Base-by-base conservation (phyloP, 345 rosid species). In the Eucalyptus pauciflora region DNA sequence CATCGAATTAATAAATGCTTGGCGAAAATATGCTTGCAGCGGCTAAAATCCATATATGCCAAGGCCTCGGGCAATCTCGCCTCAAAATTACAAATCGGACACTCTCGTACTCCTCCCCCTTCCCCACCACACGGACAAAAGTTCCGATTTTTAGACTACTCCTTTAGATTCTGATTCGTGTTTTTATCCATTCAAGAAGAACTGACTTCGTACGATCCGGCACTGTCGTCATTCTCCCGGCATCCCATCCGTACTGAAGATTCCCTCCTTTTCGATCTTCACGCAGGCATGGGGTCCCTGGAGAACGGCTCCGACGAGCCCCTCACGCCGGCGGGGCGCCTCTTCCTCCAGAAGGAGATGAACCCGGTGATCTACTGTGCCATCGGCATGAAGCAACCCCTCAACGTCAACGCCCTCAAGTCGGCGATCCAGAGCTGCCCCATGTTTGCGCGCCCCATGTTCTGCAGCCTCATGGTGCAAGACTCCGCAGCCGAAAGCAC, bases 281-380 rank as follows among this genome's bases (percentile, higher is more conserved):
- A 10, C n/a, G 64, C 13, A 25, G 64, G 29, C 13, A 58, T 58
- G n/a, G n/a, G n/a, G n/a, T 58, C 14, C 6, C 64, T 4, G n/a
- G 64, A 58, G n/a, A 58, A 10, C 69, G 88, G 91, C 29, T 15
- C 64, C 80, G 93, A 89, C 87, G 94, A 95, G 90, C 95, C 96
- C 4, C 48, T 94, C 62, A 92, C 96, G 7, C 97, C 96, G 1
- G 91, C 93, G 16, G 96, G 96, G 27, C 88, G 96, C 25, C 89
- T 94, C 27, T 94, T 95, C 88, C 90, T 94, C 86, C 94, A 85
- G 90, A 94, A 95, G 6, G 92, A 91, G 24, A 67, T 91, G 90
- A 71, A 91, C 92, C 91, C 90, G 8, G 86, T 95, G 50, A 93
- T 94, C 94, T 93, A 94, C 93, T 90, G 94, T n/a, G 91, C 87